Percentiles rank a stretch among this genome's conserved stretches.
Evolutionary conservation across 73 alveolate genomes (phyloP).

Genomic region (Breviolum minutum): DNA sequence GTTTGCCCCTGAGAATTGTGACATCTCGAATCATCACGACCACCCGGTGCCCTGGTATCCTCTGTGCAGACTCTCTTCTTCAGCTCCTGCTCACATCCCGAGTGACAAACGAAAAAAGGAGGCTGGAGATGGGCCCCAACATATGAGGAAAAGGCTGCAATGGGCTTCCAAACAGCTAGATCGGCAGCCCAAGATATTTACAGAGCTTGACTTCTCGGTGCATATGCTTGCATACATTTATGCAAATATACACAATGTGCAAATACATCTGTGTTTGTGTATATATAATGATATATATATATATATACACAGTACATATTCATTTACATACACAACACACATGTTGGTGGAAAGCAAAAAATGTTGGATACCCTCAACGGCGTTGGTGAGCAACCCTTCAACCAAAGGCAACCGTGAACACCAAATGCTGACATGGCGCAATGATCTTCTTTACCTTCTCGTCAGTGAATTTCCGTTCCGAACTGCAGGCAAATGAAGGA

Average conservation of each 20-base stretch:
- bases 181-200: neutral
- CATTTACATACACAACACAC: no score
- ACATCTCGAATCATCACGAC: neutral
- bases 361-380: neutral
- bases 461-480: slow-evolving; percentile 99
- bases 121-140: neutral
- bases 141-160: neutral
- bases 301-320: no score
- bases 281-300: no score
- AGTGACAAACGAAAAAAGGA: no score
- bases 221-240: no score
- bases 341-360: neutral
- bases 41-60: neutral
- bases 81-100: slow-evolving; percentile 38
- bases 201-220: no score
- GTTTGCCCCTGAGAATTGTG: neutral
- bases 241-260: no score
- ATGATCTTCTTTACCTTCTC: slow-evolving; percentile 99
- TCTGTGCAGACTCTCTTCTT: slow-evolving; percentile 88
- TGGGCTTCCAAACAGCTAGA: neutral
- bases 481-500: neutral
- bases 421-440: slow-evolving; percentile 94
- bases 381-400: neutral
- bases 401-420: no score
- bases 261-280: no score